Evolutionary conservation across 2,329 filamentous ascomycete species (phyloP).

Genomic region (Curvularia sp.): DNA sequence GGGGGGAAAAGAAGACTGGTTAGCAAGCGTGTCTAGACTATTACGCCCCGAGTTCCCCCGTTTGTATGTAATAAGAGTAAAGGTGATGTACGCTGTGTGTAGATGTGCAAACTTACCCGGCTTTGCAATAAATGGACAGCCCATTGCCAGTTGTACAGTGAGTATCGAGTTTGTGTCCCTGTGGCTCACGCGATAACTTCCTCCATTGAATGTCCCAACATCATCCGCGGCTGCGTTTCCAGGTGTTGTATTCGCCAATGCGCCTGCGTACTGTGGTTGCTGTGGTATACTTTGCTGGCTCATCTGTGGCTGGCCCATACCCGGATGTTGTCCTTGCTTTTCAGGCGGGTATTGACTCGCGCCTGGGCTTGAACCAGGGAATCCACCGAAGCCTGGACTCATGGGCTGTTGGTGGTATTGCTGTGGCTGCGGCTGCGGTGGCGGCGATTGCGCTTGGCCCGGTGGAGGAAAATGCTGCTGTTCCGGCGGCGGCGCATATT

Average conservation of each 20-base stretch:
- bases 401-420: slow-evolving; percentile 29
- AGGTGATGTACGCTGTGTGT: slow-evolving; percentile 6
- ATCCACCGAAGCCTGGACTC: slow-evolving; percentile 40
- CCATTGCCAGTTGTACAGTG: slow-evolving; percentile 87
- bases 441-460: slow-evolving; percentile 29
- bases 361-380: slow-evolving; percentile 35
- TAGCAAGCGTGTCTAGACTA: neutral
- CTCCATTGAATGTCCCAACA: slow-evolving; percentile 95
- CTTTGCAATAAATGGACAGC: slow-evolving; percentile 81
- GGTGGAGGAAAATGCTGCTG: slow-evolving; percentile 42
- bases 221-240: slow-evolving; percentile 69
- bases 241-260: slow-evolving; percentile 34
- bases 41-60: neutral
- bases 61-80: neutral
- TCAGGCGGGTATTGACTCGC: slow-evolving; percentile 28
- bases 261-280: slow-evolving; percentile 41
- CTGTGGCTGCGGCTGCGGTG: slow-evolving; percentile 32
- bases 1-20: neutral
- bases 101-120: slow-evolving; percentile 62
- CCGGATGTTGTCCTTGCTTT: slow-evolving; percentile 12
- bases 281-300: slow-evolving; percentile 40
- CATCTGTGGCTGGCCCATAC: slow-evolving; percentile 38
- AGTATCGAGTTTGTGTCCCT: slow-evolving; percentile 88
- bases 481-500: slow-evolving; percentile 46
- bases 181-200: slow-evolving; percentile 91